These are phyloP conservation scores for Vaccinium macrocarpon DNA, from an alignment of 148 eudicot species.

Conservation along the genomic window DNA sequence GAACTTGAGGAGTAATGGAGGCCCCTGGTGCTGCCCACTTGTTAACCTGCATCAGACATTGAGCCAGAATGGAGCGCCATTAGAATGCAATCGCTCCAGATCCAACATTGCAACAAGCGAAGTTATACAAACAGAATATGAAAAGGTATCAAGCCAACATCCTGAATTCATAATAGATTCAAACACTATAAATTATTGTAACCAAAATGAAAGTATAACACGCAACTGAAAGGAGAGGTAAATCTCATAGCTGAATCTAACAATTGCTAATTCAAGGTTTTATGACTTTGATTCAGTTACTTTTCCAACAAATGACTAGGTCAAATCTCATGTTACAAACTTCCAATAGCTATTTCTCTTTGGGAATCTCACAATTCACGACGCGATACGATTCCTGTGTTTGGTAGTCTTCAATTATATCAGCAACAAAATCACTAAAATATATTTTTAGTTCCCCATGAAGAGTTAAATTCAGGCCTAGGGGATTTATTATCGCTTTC, in stretches of 20 bases:
- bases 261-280: background rate
- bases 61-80: slow-evolving; percentile 12
- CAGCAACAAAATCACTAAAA: background rate
- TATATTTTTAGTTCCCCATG: background rate
- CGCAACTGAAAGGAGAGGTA: background rate
- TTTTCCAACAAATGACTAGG: background rate
- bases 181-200: too few species aligned
- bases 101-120: background rate
- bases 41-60: slow-evolving; percentile 53
- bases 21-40: slow-evolving; percentile 67
- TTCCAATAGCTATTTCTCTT: background rate
- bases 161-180: background rate
- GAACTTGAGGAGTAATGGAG: slow-evolving; percentile 78
- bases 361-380: background rate
- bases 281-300: slow-evolving; percentile 4
- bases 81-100: slow-evolving; percentile 13
- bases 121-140: background rate
- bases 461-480: background rate
- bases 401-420: background rate
- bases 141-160: background rate
- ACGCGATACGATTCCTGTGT: background rate
- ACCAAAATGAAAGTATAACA: background rate
- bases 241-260: background rate
- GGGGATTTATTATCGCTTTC: background rate
- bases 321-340: background rate